Conservation (phyloP, 495 filamentous ascomycete genomes). For the Aspergillus diversus region DNA sequence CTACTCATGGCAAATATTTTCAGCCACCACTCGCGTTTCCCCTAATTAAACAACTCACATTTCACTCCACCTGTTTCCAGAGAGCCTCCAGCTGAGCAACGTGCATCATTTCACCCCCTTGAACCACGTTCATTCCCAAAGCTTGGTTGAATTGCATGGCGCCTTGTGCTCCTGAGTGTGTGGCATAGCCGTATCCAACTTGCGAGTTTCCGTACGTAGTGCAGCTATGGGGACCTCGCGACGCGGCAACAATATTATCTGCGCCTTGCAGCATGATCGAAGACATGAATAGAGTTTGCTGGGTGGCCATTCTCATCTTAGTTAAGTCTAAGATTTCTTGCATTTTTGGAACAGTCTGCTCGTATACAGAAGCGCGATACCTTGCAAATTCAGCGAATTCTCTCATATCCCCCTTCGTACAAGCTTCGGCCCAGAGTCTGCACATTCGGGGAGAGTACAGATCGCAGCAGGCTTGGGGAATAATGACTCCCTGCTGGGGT, state of each 20-base stretch:
- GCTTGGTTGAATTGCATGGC: conserved; percentile 1
- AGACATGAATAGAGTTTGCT: conserved; percentile 5
- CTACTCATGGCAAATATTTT: too few relatives aligned
- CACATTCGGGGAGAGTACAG: conserved; percentile 3
- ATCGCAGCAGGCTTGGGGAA: not conserved
- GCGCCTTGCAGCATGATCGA: conserved; percentile 1
- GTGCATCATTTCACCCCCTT: conserved; percentile 4
- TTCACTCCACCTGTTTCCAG: conserved; percentile 5
- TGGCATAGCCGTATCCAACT: not conserved
- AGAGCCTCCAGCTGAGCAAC: conserved; percentile 1
- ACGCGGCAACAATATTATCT: not conserved
- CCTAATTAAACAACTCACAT: too few relatives aligned
- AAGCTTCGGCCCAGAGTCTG: not conserved
- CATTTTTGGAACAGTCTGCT: not conserved
- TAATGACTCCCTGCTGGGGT: not conserved
- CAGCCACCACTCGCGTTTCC: too few relatives aligned
- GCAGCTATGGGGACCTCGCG: not conserved
- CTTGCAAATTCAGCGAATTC: not conserved
- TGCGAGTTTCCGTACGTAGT: not conserved
- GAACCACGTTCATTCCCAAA: conserved; percentile 1
- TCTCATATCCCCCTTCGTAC: conserved; percentile 3
- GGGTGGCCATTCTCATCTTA: conserved; percentile 1
- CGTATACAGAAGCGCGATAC: not conserved
- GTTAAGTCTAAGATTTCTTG: not conserved
- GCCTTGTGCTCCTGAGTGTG: not conserved